A percentile compares a stretch with the other conserved stretches of the same genome.
Conservation (phyloP, 2,329 filamentous ascomycete genomes). For the Mycosphaerelloides madeirae region DNA sequence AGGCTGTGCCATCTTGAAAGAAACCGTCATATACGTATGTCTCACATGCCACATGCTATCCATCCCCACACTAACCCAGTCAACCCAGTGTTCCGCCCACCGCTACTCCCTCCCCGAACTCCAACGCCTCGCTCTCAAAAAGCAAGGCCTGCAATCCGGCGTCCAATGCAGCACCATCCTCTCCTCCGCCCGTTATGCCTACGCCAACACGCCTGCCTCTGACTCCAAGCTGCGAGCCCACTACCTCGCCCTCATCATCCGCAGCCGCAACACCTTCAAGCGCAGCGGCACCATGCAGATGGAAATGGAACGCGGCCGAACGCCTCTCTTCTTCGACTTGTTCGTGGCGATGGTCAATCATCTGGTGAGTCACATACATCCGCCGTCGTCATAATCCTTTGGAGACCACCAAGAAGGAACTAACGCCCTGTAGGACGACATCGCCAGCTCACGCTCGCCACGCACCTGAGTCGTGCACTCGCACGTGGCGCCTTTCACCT, state of each 20-base stretch:
- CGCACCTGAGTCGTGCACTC: background rate
- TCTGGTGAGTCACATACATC: constrained; percentile 54
- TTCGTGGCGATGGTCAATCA: constrained; percentile 93
- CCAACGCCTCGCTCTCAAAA: constrained; percentile 77
- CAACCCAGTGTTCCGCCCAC: constrained; percentile 64
- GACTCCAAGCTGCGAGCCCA: constrained; percentile 89
- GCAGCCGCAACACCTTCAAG: constrained; percentile 83
- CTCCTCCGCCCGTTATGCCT: constrained; percentile 81
- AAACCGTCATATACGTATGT: constrained; percentile 75
- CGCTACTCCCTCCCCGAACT: constrained; percentile 79
- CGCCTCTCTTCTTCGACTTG: constrained; percentile 78
- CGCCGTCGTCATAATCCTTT: background rate
- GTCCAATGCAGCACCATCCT: constrained; percentile 83
- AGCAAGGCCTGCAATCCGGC: constrained; percentile 82
- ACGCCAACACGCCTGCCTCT: constrained; percentile 79
- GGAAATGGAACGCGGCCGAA: constrained; percentile 85
- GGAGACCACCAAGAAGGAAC: background rate
- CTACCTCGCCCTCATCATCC: constrained; percentile 88
- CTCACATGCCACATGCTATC: background rate
- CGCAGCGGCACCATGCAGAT: constrained; percentile 91
- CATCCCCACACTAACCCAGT: background rate
- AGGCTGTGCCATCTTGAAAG: constrained; percentile 70
- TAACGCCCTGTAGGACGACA: constrained; percentile 22
- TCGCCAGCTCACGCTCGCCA: constrained; percentile 20
- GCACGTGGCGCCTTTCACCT: background rate